phyloP scores from a whole-genome alignment of 2,329 filamentous ascomycete species.

The Cladosporium velox region DNA sequence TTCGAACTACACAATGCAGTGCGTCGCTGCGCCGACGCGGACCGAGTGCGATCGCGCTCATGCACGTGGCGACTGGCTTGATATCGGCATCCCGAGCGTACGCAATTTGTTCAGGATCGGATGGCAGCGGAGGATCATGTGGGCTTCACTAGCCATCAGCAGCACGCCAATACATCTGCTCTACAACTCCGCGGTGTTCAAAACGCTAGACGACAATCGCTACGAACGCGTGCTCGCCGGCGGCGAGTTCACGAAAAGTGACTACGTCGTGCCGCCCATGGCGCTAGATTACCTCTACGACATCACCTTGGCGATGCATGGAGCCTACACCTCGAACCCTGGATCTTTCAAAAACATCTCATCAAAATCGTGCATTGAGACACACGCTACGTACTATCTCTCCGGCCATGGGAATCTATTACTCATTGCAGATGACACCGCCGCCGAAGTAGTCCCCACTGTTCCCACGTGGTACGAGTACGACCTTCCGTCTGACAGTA shows the following conservation, averaged over 20 bases:
- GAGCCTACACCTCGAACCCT: not conserved
- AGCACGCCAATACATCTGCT: conserved; percentile 44
- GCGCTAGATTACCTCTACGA: not conserved
- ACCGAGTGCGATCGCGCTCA: conserved; percentile 53
- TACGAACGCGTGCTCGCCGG: not conserved
- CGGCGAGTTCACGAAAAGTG: not conserved
- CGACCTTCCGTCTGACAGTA: too few species aligned
- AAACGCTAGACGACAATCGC: conserved; percentile 21
- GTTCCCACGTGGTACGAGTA: too few species aligned
- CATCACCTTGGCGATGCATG: not conserved
- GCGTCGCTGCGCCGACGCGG: conserved; percentile 53
- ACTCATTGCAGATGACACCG: not conserved
- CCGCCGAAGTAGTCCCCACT: too few species aligned
- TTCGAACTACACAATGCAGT: conserved; percentile 57
- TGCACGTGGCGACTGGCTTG: conserved; percentile 42
- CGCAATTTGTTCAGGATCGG: conserved; percentile 40
- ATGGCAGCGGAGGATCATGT: conserved; percentile 28
- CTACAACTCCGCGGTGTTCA: conserved; percentile 37
- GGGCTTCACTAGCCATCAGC: conserved; percentile 33
- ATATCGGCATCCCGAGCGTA: conserved; percentile 49
- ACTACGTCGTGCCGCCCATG: not conserved
- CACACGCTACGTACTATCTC: not conserved
- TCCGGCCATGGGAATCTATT: not conserved
- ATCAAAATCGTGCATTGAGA: not conserved
- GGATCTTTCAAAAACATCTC: not conserved